phyloP scores from a whole-genome alignment of 1,139 yeast genomes.

The Hansenula sp. region DNA sequence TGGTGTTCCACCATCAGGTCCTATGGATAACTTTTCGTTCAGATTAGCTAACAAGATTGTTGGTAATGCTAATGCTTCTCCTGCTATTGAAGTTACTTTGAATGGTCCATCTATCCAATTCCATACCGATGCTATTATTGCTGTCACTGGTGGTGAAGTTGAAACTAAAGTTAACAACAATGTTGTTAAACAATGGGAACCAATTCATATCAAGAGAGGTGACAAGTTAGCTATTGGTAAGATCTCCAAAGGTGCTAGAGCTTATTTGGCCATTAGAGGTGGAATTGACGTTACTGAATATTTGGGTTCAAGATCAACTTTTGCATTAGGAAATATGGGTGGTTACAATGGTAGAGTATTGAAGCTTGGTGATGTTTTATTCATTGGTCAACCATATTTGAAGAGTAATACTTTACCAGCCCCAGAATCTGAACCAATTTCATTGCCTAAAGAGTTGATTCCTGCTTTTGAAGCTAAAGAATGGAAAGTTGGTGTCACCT shows the following conservation, averaged over 20 bases:
- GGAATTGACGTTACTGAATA: slow-evolving; percentile 94
- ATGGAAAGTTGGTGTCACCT: slow-evolving; percentile 90
- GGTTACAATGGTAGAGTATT: slow-evolving; percentile 91
- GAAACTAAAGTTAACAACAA: slow-evolving; percentile 63
- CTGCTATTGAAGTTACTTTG: slow-evolving; percentile 87
- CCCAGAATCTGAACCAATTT: slow-evolving; percentile 60
- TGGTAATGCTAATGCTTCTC: slow-evolving; percentile 76
- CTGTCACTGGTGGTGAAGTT: slow-evolving; percentile 82
- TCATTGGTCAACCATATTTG: slow-evolving; percentile 74
- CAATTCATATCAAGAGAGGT: slow-evolving; percentile 67
- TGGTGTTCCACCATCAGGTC: slow-evolving; percentile 98
- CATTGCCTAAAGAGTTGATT: slow-evolving; percentile 60
- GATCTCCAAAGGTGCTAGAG: slow-evolving; percentile 76
- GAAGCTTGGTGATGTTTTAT: slow-evolving; percentile 88
- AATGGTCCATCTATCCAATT: slow-evolving; percentile 82
- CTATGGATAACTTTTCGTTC: slow-evolving; percentile 93
- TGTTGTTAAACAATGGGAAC: slow-evolving; percentile 61
- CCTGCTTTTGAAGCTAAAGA: slow-evolving; percentile 42
- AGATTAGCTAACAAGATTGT: slow-evolving; percentile 86
- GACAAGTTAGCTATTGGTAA: slow-evolving; percentile 80
- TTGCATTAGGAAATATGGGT: slow-evolving; percentile 91
- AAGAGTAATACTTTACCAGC: slow-evolving; percentile 67
- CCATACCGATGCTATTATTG: slow-evolving; percentile 74
- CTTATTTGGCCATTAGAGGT: slow-evolving; percentile 85
- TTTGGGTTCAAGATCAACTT: slow-evolving; percentile 93